Conservation (phyloP, 179 eudicot genomes). For the Gypsophila paniculata region DNA sequence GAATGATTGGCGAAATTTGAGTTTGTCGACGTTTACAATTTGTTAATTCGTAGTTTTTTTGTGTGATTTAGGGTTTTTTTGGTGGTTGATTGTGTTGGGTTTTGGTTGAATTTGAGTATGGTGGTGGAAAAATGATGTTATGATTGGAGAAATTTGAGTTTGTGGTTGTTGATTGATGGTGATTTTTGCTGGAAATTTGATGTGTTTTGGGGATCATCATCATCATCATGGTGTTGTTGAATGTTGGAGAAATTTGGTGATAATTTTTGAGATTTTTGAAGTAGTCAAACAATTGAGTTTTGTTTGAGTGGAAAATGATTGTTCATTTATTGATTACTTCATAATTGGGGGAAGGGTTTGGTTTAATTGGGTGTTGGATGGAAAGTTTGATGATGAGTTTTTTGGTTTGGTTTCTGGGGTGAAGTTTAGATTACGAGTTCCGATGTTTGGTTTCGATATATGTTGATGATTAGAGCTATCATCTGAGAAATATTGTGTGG, state of each 20-base stretch:
- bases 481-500: background rate
- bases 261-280: conserved; percentile 11
- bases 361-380: conserved; percentile 11
- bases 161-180: conserved; percentile 23
- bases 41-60: background rate
- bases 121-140: background rate
- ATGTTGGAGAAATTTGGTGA: conserved; percentile 6
- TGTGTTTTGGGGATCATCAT: conserved; percentile 17
- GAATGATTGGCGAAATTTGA: background rate
- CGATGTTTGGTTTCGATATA: background rate
- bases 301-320: background rate
- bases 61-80: background rate
- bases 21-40: background rate
- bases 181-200: conserved; percentile 13
- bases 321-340: background rate
- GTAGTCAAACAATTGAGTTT: conserved; percentile 6
- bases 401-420: background rate
- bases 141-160: conserved; percentile 14
- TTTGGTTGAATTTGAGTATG: conserved; percentile 1
- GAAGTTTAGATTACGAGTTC: background rate
- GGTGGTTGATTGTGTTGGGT: background rate
- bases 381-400: background rate
- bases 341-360: background rate
- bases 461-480: background rate
- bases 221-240: background rate